Evolutionary conservation across 257 asterid genomes (phyloP).

Genomic region (Plantago major): DNA sequence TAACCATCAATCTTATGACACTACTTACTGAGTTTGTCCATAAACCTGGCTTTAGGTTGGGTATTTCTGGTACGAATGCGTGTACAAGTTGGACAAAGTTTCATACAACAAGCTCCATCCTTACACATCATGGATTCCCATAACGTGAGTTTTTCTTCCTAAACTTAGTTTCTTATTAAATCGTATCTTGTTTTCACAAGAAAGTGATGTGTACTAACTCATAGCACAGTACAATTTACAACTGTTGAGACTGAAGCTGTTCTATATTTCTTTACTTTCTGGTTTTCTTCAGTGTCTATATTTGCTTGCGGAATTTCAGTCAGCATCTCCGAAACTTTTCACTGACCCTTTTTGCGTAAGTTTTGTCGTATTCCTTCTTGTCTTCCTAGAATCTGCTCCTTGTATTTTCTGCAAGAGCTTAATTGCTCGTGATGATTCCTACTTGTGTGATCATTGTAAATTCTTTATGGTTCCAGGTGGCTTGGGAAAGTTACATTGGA

Average conservation of each 20-base stretch:
- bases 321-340: constrained; percentile 83
- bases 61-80: constrained; percentile 79
- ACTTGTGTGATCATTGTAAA: constrained; percentile 5
- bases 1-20: constrained; percentile 6
- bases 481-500: constrained; percentile 94
- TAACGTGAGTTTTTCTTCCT: constrained; percentile 48
- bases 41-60: constrained; percentile 40
- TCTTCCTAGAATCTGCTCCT: constrained; percentile 2
- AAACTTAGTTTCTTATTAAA: not conserved
- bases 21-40: constrained; percentile 10
- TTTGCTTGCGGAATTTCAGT: constrained; percentile 82
- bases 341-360: constrained; percentile 94
- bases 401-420: constrained; percentile 8
- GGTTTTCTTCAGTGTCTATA: constrained; percentile 60
- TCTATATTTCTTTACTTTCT: constrained; percentile 24
- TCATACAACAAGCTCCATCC: constrained; percentile 93
- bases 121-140: constrained; percentile 98
- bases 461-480: constrained; percentile 61
- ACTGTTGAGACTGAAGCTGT: not conserved
- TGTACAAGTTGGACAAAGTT: constrained; percentile 91
- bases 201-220: not conserved
- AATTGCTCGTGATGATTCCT: not conserved
- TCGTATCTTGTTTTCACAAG: not conserved
- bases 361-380: constrained; percentile 13
- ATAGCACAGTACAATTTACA: not conserved